Conservation (phyloP, 805 yeast genomes). For the Starmerella bombi region DNA sequence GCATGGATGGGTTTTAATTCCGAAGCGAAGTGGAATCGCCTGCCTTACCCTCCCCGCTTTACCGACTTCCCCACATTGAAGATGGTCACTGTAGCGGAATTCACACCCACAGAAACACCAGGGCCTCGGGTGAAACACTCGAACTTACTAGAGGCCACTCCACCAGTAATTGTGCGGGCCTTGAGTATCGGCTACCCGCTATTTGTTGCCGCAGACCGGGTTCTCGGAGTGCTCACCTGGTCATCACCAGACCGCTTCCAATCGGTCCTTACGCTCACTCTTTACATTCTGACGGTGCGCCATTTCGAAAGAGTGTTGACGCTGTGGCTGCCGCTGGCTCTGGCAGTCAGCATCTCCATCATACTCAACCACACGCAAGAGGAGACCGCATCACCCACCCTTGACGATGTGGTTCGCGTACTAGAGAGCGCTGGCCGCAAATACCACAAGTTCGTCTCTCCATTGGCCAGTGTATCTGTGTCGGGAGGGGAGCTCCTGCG, state of each 20-base stretch:
- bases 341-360: constrained; percentile 35
- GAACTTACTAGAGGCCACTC: constrained; percentile 76
- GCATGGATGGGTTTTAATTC: too few species aligned
- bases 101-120: constrained; percentile 15
- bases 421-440: constrained; percentile 63
- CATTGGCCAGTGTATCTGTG: constrained; percentile 59
- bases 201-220: constrained; percentile 54
- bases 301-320: constrained; percentile 66
- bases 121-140: constrained; percentile 43
- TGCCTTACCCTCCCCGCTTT: too few species aligned
- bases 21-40: too few species aligned
- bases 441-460: constrained; percentile 63
- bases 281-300: constrained; percentile 46
- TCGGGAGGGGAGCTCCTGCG: constrained; percentile 69
- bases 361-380: constrained; percentile 15
- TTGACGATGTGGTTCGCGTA: constrained; percentile 72
- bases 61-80: not conserved
- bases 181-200: constrained; percentile 77
- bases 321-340: constrained; percentile 48
- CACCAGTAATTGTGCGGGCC: constrained; percentile 79
- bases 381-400: constrained; percentile 59
- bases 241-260: constrained; percentile 74
- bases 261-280: constrained; percentile 46
- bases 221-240: constrained; percentile 74
- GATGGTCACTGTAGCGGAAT: constrained; percentile 12